Base-by-base conservation (phyloP, 768 basidiomycete genomes). In the Boletus reticulatus region DNA sequence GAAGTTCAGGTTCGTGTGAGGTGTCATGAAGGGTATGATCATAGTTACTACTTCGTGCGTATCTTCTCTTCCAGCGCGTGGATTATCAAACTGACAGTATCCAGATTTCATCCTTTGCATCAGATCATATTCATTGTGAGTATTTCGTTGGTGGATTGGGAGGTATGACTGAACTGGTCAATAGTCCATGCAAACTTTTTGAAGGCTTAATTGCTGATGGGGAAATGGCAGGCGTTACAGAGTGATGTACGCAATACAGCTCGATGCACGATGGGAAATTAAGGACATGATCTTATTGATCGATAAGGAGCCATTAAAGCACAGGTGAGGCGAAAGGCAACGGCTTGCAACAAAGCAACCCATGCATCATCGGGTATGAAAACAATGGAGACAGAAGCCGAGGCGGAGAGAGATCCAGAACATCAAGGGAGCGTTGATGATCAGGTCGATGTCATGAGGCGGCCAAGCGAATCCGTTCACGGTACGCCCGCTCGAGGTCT, bases 121-220 rank as follows among this genome's bases (percentile, higher is more conserved):
- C 87, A 12, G 94, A 94, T 62, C 96, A 99, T 65, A 79, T 98
- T 60, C 87, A 87, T 50, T 98, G 92, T 92, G 59, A 72, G 89
- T 75, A 24, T 20, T 51, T 39, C 14, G 47, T 41, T 19, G 16
- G 27, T 22, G 5, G 58, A 51, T 60, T 17, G 32, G 7, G 19
- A 52, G 9, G 36, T 11, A 14, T 37, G 36, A 10, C 13, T 68
- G 48, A 57, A 65, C 24, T 58, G 49, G 9, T 60, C 41, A 55
- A 57, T 63, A 86, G 96, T 88, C 78, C 95, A 98, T 60, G 92
- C 93, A 24, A 87, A 89, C 67, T 88, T 88, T 73, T 77, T 98
- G 60, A 92, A 92, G 66, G 87, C 86, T 19, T 90, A 62, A 54
- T 58, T 51, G 43, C 20, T 17, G 31, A 50, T 27, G 52, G 43